A percentile compares a stretch with the other conserved stretches of the same genome.
phyloP scores from a whole-genome alignment of 306 rosid genomes.

The Rubus parviflorus region DNA sequence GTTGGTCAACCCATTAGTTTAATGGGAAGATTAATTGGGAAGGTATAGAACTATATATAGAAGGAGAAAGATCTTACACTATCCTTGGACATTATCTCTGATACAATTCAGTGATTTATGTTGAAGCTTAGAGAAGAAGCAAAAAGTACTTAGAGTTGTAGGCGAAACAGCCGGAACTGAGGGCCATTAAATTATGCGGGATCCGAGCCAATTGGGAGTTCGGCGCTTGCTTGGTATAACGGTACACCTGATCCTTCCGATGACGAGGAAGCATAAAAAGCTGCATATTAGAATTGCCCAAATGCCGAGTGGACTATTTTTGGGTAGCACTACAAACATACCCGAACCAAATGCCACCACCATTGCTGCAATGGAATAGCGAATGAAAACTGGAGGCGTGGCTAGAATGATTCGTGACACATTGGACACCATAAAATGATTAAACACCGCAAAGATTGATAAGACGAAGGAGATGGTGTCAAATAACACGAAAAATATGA shows the following conservation, averaged over 20 bases:
- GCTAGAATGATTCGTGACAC: not conserved
- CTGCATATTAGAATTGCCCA: not conserved
- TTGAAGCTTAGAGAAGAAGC: too few species aligned
- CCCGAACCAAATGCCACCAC: not conserved
- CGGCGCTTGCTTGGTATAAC: not conserved
- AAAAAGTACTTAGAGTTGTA: not conserved
- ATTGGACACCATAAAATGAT: not conserved
- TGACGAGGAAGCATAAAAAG: not conserved
- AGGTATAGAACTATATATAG: too few species aligned
- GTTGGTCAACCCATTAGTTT: too few species aligned
- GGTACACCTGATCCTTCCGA: not conserved
- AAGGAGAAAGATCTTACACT: too few species aligned
- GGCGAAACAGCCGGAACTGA: not conserved
- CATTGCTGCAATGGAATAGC: not conserved
- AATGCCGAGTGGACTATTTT: not conserved
- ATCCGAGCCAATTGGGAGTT: not conserved
- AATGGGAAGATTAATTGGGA: not conserved
- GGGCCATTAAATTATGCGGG: not conserved
- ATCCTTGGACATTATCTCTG: not conserved
- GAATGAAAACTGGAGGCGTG: not conserved
- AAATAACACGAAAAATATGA: not conserved
- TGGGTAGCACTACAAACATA: not conserved
- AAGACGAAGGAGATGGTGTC: not conserved
- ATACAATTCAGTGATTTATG: not conserved
- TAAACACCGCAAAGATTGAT: not conserved